phyloP scores from a whole-genome alignment of 176 grass and related monocot species.

The Carex scoparia region DNA sequence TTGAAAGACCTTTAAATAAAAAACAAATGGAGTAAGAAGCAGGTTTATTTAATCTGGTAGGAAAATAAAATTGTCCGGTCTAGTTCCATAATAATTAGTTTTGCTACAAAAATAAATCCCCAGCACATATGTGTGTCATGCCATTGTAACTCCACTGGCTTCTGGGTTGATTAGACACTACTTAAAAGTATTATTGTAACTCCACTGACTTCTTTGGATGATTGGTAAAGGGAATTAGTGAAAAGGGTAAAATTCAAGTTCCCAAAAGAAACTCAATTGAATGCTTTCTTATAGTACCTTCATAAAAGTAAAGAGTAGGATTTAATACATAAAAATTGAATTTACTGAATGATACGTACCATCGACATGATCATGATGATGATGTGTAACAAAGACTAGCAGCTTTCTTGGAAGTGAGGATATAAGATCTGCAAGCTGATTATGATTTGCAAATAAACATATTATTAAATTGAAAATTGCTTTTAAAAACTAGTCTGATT shows the following conservation, averaged over 20 bases:
- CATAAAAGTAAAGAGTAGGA: not conserved
- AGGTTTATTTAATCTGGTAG: not conserved
- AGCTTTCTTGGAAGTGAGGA: conserved; percentile 77
- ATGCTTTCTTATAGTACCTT: not conserved
- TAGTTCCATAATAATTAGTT: not conserved
- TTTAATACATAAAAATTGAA: not conserved
- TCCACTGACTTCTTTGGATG: not conserved
- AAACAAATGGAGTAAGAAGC: conserved; percentile 19
- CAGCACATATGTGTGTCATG: not conserved
- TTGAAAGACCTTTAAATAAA: conserved; percentile 55
- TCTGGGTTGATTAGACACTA: not conserved
- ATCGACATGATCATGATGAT: conserved; percentile 84
- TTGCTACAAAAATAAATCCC: not conserved
- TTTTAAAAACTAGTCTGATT: not conserved
- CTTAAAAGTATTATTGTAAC: not conserved
- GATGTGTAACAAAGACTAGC: conserved; percentile 88
- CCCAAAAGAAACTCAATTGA: not conserved
- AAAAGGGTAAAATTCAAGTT: not conserved
- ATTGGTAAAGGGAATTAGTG: not conserved
- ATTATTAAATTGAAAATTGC: not conserved
- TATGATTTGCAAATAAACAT: conserved; percentile 21
- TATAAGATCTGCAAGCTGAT: conserved; percentile 84
- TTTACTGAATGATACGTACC: conserved; percentile 42
- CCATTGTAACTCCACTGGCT: not conserved
- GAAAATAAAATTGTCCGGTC: not conserved